Evolutionary conservation across 1,139 yeast genomes (phyloP), one percentile per base, ranked within the genome.

Genomic region (Nadsonia commutata): DNA sequence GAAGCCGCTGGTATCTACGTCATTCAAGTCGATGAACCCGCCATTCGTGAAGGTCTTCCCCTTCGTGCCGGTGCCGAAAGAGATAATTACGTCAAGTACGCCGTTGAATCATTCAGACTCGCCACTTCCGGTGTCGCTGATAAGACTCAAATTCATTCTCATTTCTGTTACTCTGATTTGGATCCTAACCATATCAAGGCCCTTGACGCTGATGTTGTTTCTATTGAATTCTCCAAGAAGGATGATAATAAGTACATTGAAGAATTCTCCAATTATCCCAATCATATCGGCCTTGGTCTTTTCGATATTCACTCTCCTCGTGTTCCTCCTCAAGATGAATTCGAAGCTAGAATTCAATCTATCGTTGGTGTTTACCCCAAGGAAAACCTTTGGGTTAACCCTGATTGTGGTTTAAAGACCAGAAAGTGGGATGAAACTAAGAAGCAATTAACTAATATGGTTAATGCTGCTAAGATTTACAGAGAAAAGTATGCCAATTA

Each of bases 111-210:
- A 59, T 90, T 90, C 93, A 84, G 98, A 77, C 90, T 90, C 59
- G 95, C 98, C 60, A 90, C 98, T 56, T 88, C 97, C 55, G 97
- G 96, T 73, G 98, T 90, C 55, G 76, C 76, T 62, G 82, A 90
- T 76, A 69, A 78, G 56, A 90, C 98, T 60, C 98, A 90, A 75
- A 86, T 90, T 68, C 98, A 90, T 81, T 90, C 98, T 51, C 98
- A 90, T 73, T 90, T 90, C 95, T 90, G 98, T 75, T 90, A 90
- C 85, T 90, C 98, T 51, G 98, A 90, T 71, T 80, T 90, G 70
- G 97, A 90, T 76, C 96, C 97, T 66, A 84, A 83, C 78, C 97
- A 90, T 71, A 90, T 90, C 75, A 88, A 90, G 79, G 96, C 97
- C 57, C 78, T 90, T 67, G 98, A 90, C 69, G 98, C 98, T 59